Evolutionary conservation across 208 protist genomes (phyloP), one percentile per base, ranked within the genome.

Genomic region (Acanthamoeba quina): DNA sequence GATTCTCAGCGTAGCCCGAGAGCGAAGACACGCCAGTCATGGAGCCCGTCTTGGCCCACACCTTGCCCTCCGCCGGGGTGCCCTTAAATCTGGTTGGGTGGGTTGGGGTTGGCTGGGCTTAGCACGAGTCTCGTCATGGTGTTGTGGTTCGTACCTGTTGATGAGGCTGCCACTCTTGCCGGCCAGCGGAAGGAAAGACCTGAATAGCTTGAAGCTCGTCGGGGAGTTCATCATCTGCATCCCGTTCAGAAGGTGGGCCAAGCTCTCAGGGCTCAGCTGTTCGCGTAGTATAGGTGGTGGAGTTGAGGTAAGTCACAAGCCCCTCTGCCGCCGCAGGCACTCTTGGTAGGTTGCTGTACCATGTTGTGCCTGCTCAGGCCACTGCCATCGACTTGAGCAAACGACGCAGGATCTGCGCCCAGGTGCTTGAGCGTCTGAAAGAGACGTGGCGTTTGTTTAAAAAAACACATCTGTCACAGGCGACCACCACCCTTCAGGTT

Each of bases 361-460:
- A 80, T 80, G 70, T 80, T 80, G 70, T 80, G 70, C 15, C 70
- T 21, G 70, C 70, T 80, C 70, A 80, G 34, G 29, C 70, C 70
- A 15, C 70, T 80, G 1, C 70, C 70, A 21, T 80, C 70, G 29
- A 37, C 70, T 24, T 80, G 70, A 11, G 29, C 15, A 37, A 80
- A 80, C 1, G 70, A 80, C 1, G 13, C 41, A 1, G 11, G 19
- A 3, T 80, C 70, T 4, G 52, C 70, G 70, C 70, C 70, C 34
- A 80, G 31, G 19, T 52, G 24, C 24, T 4, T 10, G 70, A 80
- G 70, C 11, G 70, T 80, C 70, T 80, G 37, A 15, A 5, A n/a
- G 19, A 80, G 70, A 41, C 5, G n/a, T n/a, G n/a, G n/a, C n/a
- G n/a, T n/a, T n/a, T n/a, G n/a, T n/a, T n/a, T n/a, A n/a, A n/a